phyloP scores from a whole-genome alignment of 2,329 filamentous ascomycete genomes.

The Aureobasidium sp. region DNA sequence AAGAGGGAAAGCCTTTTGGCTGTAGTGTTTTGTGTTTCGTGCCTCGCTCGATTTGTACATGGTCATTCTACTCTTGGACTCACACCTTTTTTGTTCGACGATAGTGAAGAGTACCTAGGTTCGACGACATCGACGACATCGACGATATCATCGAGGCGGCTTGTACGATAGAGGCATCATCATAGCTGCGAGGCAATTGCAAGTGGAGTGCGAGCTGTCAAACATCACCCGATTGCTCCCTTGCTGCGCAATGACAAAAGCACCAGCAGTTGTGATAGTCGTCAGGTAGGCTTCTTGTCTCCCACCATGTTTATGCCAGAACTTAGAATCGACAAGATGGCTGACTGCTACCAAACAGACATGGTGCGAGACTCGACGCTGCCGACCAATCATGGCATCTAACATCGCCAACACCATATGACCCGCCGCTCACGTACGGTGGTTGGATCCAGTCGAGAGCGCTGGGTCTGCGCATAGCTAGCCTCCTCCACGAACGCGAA shows the following conservation, averaged over 20 bases:
- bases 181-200: background rate
- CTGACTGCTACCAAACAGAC: constrained; percentile 43
- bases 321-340: background rate
- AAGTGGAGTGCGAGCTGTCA: background rate
- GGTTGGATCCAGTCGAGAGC: constrained; percentile 83
- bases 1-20: background rate
- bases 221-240: background rate
- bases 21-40: background rate
- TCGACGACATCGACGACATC: background rate
- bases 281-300: constrained; percentile 33
- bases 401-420: constrained; percentile 86
- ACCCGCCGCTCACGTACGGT: constrained; percentile 87
- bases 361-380: constrained; percentile 87
- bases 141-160: constrained; percentile 2
- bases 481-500: constrained; percentile 50
- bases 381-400: constrained; percentile 94
- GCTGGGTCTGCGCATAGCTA: constrained; percentile 76
- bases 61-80: background rate
- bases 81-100: background rate
- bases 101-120: background rate
- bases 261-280: constrained; percentile 42
- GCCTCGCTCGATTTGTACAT: background rate
- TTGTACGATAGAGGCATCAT: background rate
- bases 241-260: constrained; percentile 31
- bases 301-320: background rate